Conservation (phyloP, 225 moss, liverwort and hornwort species). For the Physcomitrellopsis africana region DNA sequence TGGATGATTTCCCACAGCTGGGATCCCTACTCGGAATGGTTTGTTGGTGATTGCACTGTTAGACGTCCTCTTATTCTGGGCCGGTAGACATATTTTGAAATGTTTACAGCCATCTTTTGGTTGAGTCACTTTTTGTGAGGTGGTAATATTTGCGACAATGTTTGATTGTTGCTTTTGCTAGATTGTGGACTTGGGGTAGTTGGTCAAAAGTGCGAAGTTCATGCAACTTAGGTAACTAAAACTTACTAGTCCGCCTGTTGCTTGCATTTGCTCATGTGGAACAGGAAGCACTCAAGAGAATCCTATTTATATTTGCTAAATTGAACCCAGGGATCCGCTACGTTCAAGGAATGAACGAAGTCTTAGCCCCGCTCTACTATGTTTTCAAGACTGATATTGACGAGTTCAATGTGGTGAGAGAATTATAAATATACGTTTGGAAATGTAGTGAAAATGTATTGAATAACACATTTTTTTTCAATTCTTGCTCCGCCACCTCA, state of each 20-base stretch:
- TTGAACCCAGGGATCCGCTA: slow-evolving; percentile 98
- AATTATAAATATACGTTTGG: slow-evolving; percentile 5
- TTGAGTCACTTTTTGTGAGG: slow-evolving; percentile 2
- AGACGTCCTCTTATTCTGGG: slow-evolving; percentile 4
- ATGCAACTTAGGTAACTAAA: slow-evolving; percentile 12
- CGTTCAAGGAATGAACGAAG: slow-evolving; percentile 99
- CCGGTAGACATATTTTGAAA: neutral
- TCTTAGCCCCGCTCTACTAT: slow-evolving; percentile 90
- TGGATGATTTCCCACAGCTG: neutral
- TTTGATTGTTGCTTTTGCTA: neutral
- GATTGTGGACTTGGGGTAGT: slow-evolving; percentile 8
- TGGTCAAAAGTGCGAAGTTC: neutral
- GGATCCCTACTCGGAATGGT: neutral
- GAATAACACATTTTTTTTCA: slow-evolving; percentile 1
- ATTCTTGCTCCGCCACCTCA: slow-evolving; percentile 2
- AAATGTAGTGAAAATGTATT: neutral
- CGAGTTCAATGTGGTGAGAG: slow-evolving; percentile 80
- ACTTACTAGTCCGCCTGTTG: slow-evolving; percentile 4
- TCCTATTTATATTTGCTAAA: slow-evolving; percentile 96
- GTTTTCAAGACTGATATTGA: slow-evolving; percentile 93
- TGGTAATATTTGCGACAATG: neutral
- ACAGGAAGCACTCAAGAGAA: slow-evolving; percentile 91
- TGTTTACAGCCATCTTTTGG: neutral
- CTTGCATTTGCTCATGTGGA: slow-evolving; percentile 35
- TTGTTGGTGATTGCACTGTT: neutral